These are phyloP conservation scores for Rosa chinensis DNA, from an alignment of 306 rosid species.

Conservation along the genomic window DNA sequence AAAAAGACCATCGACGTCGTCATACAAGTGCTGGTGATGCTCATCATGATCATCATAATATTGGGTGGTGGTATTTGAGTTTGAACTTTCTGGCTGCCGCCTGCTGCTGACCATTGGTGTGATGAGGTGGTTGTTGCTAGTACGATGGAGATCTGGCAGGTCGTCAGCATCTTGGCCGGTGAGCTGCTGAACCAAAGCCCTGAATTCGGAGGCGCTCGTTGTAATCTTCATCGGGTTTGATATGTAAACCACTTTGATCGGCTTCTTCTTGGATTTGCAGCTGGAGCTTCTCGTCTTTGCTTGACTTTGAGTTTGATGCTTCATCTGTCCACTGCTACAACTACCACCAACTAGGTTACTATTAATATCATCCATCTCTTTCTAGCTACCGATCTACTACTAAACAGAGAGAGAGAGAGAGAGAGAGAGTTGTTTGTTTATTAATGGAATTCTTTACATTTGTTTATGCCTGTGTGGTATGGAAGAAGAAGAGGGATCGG, in stretches of 20 bases:
- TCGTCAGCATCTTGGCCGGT: constrained; percentile 67
- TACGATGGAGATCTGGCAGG: constrained; percentile 41
- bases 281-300: background rate
- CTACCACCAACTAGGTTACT: background rate
- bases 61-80: background rate
- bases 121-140: constrained; percentile 7
- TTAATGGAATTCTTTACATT: too few species aligned
- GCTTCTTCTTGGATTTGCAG: constrained; percentile 10
- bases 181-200: constrained; percentile 70
- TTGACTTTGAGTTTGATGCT: background rate
- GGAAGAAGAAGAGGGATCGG: too few species aligned
- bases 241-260: constrained; percentile 68
- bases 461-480: too few species aligned
- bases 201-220: constrained; percentile 55
- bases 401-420: too few species aligned
- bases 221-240: constrained; percentile 74
- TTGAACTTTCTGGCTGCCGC: constrained; percentile 25
- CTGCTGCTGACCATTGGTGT: background rate
- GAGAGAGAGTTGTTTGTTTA: too few species aligned
- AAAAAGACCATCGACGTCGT: constrained; percentile 39
- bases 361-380: background rate
- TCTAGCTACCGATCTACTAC: too few species aligned
- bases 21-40: constrained; percentile 22
- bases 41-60: constrained; percentile 19
- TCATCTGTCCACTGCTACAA: background rate